Percentiles rank a stretch among this genome's conserved stretches.
Conservation (phyloP, 2,329 filamentous ascomycete genomes). For the Trichoderma lentiforme region DNA sequence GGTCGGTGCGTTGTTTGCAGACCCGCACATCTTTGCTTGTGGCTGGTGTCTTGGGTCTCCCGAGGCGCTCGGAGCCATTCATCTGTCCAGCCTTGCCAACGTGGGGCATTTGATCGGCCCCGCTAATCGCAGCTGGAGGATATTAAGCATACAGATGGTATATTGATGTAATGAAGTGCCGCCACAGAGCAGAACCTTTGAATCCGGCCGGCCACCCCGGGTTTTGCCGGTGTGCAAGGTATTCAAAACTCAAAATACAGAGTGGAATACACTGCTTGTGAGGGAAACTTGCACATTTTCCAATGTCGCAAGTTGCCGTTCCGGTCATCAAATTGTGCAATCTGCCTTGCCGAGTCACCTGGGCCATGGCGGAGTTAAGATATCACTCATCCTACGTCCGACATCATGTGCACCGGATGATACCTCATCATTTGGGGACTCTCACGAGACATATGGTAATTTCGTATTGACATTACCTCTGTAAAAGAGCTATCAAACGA, state of each 20-base stretch:
- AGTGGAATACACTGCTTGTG: not conserved
- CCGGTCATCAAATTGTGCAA: not conserved
- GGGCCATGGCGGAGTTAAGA: not conserved
- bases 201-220: not conserved
- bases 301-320: not conserved
- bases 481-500: not conserved
- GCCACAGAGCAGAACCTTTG: not conserved
- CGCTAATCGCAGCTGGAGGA: not conserved
- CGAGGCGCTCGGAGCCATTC: slow-evolving; percentile 11
- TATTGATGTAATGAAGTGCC: slow-evolving; percentile 1
- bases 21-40: not conserved
- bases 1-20: no score
- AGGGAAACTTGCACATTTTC: not conserved
- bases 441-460: not conserved
- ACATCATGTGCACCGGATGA: not conserved
- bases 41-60: slow-evolving; percentile 5
- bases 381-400: not conserved
- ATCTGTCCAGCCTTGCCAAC: slow-evolving; percentile 13
- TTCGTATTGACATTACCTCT: not conserved
- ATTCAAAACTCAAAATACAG: not conserved
- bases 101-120: slow-evolving; percentile 14
- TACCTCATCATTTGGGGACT: not conserved
- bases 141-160: not conserved
- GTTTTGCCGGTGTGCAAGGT: not conserved
- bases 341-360: not conserved